These are phyloP conservation scores for Pseudotsuga menziesii DNA, from an alignment of 75 land plant genomes.

Conservation along the genomic window DNA sequence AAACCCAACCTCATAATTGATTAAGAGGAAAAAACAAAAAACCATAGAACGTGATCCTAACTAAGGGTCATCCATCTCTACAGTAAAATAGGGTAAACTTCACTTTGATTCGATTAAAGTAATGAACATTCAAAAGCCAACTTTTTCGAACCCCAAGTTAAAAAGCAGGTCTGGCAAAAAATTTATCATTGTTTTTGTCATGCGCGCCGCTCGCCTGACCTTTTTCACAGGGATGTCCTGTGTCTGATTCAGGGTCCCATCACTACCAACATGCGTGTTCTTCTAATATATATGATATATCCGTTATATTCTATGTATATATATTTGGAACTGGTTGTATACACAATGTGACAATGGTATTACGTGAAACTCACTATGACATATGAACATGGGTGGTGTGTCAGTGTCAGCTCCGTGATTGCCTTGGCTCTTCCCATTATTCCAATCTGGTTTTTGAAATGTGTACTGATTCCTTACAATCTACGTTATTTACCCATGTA, in stretches of 20 bases:
- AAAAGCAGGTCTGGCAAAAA: slow-evolving; percentile 6
- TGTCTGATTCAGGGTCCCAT: not conserved
- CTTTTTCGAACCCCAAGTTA: not conserved
- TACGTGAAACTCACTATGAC: too few relatives aligned
- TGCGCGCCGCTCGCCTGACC: slow-evolving; percentile 11
- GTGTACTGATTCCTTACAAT: too few relatives aligned
- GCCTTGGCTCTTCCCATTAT: too few relatives aligned
- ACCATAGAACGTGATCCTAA: not conserved
- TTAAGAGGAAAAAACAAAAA: not conserved
- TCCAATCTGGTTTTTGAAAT: too few relatives aligned
- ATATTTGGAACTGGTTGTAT: too few relatives aligned
- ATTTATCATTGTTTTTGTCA: slow-evolving; percentile 8
- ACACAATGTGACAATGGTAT: too few relatives aligned
- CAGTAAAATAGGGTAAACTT: not conserved
- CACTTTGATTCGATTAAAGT: not conserved
- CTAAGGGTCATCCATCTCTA: not conserved
- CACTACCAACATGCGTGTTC: not conserved
- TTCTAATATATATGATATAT: not conserved
- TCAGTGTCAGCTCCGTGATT: too few relatives aligned
- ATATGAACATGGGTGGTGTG: too few relatives aligned
- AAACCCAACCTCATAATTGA: not conserved
- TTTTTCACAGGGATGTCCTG: slow-evolving; percentile 6
- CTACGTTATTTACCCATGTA: too few relatives aligned
- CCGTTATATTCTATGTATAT: too few relatives aligned
- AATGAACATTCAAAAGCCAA: not conserved